Evolutionary conservation across 1,284 basidiomycete species (phyloP), one percentile per base, ranked within the genome.

Genomic region (Coniophora puteana): DNA sequence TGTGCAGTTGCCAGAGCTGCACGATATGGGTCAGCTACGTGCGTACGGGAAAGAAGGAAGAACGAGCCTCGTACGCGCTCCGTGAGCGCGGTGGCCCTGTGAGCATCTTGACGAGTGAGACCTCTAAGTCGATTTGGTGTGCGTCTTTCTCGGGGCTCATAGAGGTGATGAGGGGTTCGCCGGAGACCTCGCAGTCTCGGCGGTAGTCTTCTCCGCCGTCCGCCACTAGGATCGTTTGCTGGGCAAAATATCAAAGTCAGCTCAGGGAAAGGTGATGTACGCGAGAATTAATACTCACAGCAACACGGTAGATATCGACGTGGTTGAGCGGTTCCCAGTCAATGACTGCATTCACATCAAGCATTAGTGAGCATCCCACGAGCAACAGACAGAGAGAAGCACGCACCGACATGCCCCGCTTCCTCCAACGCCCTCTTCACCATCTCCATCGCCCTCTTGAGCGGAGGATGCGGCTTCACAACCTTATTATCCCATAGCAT

Each of bases 291-390:
- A 35, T 18, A 25, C 69, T 38, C 38, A 74, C 76, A 10, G 68
- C 68, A 44, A 68, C 71, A 47, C 66, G 67, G 53, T 74, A 72
- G 14, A 76, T 67, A 45, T 75, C 71, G 7, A 66, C 52, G 49
- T 74, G 72, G 36, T 69, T 68, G 55, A 75, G 65, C 7, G 70
- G 65, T 38, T 70, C 57, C 76, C 74, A 75, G 44, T 76, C 68
- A 43, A 76, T 64, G n/a, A 74, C 71, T 76, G 36, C 22, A 12
- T 25, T 30, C 22, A 40, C 16, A 29, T 23, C 3, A 52, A 38
- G 20, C 21, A 30, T n/a, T n/a, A n/a, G n/a, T n/a, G n/a, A n/a
- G 37, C 24, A 44, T 42, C 12, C 13, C 35, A 37, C 34, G 32
- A 13, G 17, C 28, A 37, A 26, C 33, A 29, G 24, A 20, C 26